Evolutionary conservation across 148 eudicot genomes (phyloP).

Genomic region (Cornus florida): DNA sequence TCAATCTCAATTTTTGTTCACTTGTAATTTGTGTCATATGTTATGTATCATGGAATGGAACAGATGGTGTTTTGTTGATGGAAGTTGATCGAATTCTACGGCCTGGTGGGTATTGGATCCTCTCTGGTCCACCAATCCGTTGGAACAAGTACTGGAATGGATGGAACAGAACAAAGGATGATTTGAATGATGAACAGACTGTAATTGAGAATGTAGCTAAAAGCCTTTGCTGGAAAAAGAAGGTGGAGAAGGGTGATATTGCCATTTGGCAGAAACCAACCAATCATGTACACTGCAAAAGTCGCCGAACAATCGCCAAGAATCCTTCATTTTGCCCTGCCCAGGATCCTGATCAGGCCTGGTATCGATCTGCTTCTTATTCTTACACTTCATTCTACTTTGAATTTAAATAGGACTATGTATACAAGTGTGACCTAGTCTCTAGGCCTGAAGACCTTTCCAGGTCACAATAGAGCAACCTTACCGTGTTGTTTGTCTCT

Average conservation of each 20-base stretch:
- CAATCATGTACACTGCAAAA: conserved; percentile 64
- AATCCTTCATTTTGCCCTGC: conserved; percentile 54
- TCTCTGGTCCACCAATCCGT: conserved; percentile 68
- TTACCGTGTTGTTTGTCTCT: too few species aligned
- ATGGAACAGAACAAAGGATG: conserved; percentile 69
- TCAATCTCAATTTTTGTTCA: too few species aligned
- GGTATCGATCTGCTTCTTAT: conserved; percentile 46
- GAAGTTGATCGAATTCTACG: conserved; percentile 78
- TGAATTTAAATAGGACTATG: too few species aligned
- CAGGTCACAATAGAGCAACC: too few species aligned
- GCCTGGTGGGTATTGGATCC: conserved; percentile 81
- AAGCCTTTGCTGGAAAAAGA: conserved; percentile 77
- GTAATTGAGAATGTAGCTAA: conserved; percentile 66
- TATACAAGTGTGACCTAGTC: too few species aligned
- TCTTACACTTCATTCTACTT: neutral
- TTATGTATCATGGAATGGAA: neutral
- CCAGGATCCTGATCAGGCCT: conserved; percentile 63
- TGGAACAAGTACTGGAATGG: conserved; percentile 69
- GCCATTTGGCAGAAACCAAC: conserved; percentile 79
- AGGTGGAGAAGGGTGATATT: conserved; percentile 59
- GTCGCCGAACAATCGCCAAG: conserved; percentile 19
- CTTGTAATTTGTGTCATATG: too few species aligned
- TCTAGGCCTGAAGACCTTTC: too few species aligned
- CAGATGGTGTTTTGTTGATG: conserved; percentile 67
- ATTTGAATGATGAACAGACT: conserved; percentile 68